Base-by-base conservation (phyloP, 2,329 filamentous ascomycete species). In the Tolypocladium cylindrosporum region DNA sequence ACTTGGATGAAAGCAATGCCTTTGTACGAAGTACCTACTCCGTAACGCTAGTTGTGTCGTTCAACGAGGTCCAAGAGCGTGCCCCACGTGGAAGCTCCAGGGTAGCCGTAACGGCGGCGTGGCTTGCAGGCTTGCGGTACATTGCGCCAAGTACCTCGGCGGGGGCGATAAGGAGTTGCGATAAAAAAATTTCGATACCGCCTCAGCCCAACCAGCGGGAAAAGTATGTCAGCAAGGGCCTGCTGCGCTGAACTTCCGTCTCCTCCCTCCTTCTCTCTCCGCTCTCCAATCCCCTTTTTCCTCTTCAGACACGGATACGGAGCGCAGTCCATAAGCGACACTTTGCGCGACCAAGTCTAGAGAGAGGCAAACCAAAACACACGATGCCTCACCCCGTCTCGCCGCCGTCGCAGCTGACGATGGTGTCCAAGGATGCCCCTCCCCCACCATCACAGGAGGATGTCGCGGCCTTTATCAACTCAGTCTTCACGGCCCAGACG, bases 401-500 rank as follows among this genome's bases (percentile, higher is more conserved):
- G 65, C 76, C 78, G 67, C 78, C 77, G 58, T 72, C 77, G 65
- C 76, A 77, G 67, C 78, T 77, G 58, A 72, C 72, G 66, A 75
- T 79, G 74, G 74, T 79, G 65, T 75, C 75, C 64, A 73, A 74
- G 64, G 75, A 74, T 63, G 72, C 75, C 67, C 70, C 76, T 71
- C 78, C 80, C 65, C 78, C 85, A 63, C 87, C 87, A 61, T 81
- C 85, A 39, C 75, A 83, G 66, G 83, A 85, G 63, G 89, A 91
- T 61, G 76, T 93, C 61, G 74, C 80, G 61, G 79, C 82, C 58
- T 74, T 91, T 50, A 69, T 91, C 65, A 76, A 84, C 65, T 85
- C 80, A 55, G 82, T 90, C 63, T 90, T 92, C 73, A 82, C 78
- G 53, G 83, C 88, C 43, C 77, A 84, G 67, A 85, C 85, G 4